Base-by-base conservation (phyloP, 225 moss, liverwort and hornwort genomes). In the Physcomitrellopsis africana region DNA sequence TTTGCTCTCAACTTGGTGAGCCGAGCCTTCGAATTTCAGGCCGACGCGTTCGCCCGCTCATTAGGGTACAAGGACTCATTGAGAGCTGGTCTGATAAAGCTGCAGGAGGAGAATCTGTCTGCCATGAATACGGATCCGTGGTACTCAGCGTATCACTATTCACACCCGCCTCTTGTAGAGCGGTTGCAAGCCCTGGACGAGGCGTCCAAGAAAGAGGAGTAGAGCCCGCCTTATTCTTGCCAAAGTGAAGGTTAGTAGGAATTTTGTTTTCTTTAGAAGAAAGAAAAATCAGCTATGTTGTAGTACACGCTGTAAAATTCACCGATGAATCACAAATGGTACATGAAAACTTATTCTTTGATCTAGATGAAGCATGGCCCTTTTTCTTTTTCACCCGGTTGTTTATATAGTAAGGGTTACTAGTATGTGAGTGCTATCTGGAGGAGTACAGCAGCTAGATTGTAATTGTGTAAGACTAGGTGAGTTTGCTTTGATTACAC, bases 21-120 rank as follows among this genome's bases (percentile, higher is more conserved):
- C 86, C 90, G 99, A 60, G 95, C 99, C 26, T 99, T 99, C 52
- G 99, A 95, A 77, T 99, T 99, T 56, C 97, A 99, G 90, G 99
- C 99, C 18, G 99, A 99, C 87, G 95, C 93, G 27, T 99, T 99
- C 49, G 99, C 95, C 7, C 85, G 86, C 68, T 76, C 84, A 45
- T 86, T 92, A 10, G 95, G 93, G 58, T 95, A 86, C 72, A 77
- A 76, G 48, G 88, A 84, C 4, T 77, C 90, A 1, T 77, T 99
- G 73, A 86, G 92, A 73, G 95, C 92, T 52, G 99, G 99, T 42
- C 83, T 99, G 14, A 99, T 99, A 82, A 99, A 99, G 73, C 84
- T 99, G 75, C 99, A 99, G 86, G 99, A 95, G 77, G 99, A 99
- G 85, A 99, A 99, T 74, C 82, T 99, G 20, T 99, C 99, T 13